Percentiles rank a stretch among this genome's conserved stretches.
These are phyloP conservation scores for Baorangia bicolor DNA, from an alignment of 768 basidiomycete species.

Conservation along the genomic window DNA sequence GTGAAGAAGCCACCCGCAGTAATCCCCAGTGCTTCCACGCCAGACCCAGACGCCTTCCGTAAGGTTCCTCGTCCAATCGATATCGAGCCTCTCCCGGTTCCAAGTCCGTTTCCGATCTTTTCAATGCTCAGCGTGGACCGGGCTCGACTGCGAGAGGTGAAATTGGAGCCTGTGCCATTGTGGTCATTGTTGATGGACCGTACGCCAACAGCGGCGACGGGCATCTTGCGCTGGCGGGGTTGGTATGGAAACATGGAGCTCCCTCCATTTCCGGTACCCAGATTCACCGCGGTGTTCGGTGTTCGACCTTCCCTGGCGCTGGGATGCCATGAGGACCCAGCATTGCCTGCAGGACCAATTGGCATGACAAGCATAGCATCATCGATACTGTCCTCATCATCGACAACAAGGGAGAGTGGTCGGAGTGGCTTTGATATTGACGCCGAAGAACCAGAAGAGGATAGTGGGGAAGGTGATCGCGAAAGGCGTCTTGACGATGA, in stretches of 20 bases:
- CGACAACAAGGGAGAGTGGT: constrained; percentile 34
- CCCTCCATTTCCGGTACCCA: constrained; percentile 12
- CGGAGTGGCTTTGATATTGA: constrained; percentile 24
- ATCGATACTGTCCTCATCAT: constrained; percentile 74
- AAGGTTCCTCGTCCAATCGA: constrained; percentile 61
- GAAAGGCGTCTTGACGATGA: constrained; percentile 27
- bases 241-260: constrained; percentile 29
- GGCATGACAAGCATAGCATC: constrained; percentile 77
- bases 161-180: constrained; percentile 25
- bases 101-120: constrained; percentile 26
- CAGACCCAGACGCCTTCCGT: constrained; percentile 64
- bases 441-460: constrained; percentile 19
- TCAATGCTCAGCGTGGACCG: constrained; percentile 70
- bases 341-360: constrained; percentile 44
- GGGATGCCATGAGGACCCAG: constrained; percentile 7
- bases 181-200: constrained; percentile 38
- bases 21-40: constrained; percentile 72
- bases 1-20: constrained; percentile 79
- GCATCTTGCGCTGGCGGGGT: constrained; percentile 43
- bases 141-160: constrained; percentile 41
- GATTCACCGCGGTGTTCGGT: constrained; percentile 27
- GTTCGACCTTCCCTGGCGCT: constrained; percentile 10
- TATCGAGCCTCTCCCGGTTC: constrained; percentile 55
- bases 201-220: constrained; percentile 19
- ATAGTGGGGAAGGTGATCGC: constrained; percentile 31